These are phyloP conservation scores for Magnaporthiopsis poae DNA, from an alignment of 2,329 filamentous ascomycete genomes.

Conservation along the genomic window DNA sequence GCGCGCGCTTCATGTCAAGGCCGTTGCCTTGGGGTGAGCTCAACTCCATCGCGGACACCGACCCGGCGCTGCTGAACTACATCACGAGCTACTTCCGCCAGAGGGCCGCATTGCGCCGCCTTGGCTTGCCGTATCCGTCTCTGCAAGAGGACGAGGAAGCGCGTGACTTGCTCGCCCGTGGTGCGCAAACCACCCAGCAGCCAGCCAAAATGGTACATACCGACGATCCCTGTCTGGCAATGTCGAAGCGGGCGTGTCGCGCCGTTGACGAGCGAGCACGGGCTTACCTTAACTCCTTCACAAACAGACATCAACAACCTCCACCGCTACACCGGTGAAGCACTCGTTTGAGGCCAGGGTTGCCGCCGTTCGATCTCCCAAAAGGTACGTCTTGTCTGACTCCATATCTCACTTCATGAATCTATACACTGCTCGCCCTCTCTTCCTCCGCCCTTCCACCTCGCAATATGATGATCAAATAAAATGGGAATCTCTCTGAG, in stretches of 20 bases:
- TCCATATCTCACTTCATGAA: slow-evolving; percentile 11
- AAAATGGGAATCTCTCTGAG: slow-evolving; percentile 99
- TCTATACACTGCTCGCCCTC: slow-evolving; percentile 15
- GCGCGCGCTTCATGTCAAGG: slow-evolving; percentile 2
- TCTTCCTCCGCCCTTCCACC: slow-evolving; percentile 15
- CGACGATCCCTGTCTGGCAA: too few species aligned
- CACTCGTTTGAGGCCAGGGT: slow-evolving; percentile 72
- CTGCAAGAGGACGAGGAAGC: neutral
- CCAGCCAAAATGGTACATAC: slow-evolving; percentile 2
- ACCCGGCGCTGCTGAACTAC: slow-evolving; percentile 1
- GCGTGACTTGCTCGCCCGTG: neutral
- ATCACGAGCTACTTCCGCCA: neutral
- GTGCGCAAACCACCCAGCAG: neutral
- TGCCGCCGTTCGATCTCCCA: slow-evolving; percentile 74
- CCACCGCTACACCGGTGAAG: slow-evolving; percentile 59
- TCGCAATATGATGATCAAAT: slow-evolving; percentile 61
- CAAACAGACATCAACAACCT: slow-evolving; percentile 58
- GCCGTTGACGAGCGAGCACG: neutral
- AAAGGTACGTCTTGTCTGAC: slow-evolving; percentile 52
- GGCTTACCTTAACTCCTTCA: neutral
- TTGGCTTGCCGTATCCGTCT: neutral
- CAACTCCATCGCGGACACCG: neutral
- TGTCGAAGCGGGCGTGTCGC: neutral
- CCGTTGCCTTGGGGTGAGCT: neutral
- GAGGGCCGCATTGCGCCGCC: neutral